phyloP scores from a whole-genome alignment of 179 eudicot genomes.

The Patellifolia procumbens region DNA sequence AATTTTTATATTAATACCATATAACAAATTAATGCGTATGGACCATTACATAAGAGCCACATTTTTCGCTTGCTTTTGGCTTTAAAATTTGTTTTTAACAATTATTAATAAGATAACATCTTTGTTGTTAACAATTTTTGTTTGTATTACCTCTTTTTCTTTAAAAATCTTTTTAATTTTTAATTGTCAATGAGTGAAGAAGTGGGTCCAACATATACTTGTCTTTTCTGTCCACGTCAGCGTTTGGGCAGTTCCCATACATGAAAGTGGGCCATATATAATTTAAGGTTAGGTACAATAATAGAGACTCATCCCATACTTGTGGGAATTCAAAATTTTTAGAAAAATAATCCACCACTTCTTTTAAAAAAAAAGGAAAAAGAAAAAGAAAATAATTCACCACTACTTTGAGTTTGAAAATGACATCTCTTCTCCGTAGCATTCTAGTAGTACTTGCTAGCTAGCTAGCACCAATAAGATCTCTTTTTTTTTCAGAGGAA shows the following conservation, averaged over 20 bases:
- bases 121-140: not conserved
- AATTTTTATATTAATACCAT: too few relatives aligned
- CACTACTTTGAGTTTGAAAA: conserved; percentile 4
- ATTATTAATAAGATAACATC: not conserved
- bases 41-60: conserved; percentile 20
- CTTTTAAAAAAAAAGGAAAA: too few relatives aligned
- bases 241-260: conserved; percentile 19
- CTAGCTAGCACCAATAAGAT: not conserved
- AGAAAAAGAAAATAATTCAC: not conserved
- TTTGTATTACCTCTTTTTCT: not conserved
- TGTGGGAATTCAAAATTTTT: conserved; percentile 13
- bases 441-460: conserved; percentile 1
- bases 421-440: conserved; percentile 9
- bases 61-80: conserved; percentile 16
- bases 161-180: not conserved
- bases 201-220: conserved; percentile 11
- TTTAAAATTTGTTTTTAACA: not conserved
- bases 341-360: not conserved
- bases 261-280: not conserved
- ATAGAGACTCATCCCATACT: conserved; percentile 27
- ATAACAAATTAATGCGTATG: conserved; percentile 11
- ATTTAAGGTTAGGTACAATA: conserved; percentile 24
- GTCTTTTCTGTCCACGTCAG: conserved; percentile 22
- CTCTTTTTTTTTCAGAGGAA: not conserved
- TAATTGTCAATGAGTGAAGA: conserved; percentile 20